Conservation (phyloP, 352 stramenopile genomes). For the Globisporangium takayamanum region DNA sequence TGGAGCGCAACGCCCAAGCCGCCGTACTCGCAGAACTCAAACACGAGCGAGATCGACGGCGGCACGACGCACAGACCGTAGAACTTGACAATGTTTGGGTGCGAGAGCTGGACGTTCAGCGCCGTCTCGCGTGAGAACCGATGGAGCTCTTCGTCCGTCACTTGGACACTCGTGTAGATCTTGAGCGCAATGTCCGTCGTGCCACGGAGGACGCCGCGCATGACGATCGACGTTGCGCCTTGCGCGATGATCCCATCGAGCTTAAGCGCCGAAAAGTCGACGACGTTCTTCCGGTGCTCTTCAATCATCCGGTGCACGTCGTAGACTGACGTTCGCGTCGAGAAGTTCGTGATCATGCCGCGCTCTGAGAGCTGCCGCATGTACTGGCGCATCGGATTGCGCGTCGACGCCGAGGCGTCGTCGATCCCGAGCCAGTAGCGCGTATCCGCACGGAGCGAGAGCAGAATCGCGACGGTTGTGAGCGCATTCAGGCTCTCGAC, state of each 20-base stretch:
- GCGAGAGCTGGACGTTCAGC: constrained; percentile 72
- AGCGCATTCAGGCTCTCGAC: constrained; percentile 49
- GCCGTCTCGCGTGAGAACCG: constrained; percentile 78
- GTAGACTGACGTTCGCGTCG: constrained; percentile 82
- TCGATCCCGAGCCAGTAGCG: constrained; percentile 82
- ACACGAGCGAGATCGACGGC: constrained; percentile 80
- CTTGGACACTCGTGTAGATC: constrained; percentile 80
- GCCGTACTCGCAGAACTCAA: constrained; percentile 84
- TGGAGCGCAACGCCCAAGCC: constrained; percentile 53
- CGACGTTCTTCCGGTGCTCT: constrained; percentile 72
- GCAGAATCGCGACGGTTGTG: constrained; percentile 59
- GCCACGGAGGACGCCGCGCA: constrained; percentile 55
- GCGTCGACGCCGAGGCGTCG: constrained; percentile 34
- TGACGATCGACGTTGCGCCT: constrained; percentile 77
- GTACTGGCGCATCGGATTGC: constrained; percentile 66
- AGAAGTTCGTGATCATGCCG: constrained; percentile 86
- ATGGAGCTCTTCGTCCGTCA: constrained; percentile 77
- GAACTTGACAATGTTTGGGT: constrained; percentile 82
- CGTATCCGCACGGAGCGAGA: constrained; percentile 76
- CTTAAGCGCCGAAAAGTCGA: constrained; percentile 68
- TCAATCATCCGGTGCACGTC: constrained; percentile 88
- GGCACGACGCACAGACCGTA: constrained; percentile 78
- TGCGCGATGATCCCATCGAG: constrained; percentile 78
- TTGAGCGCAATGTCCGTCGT: constrained; percentile 71
- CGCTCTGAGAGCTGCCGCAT: constrained; percentile 69